phyloP scores from a whole-genome alignment of 1,139 yeast genomes.

The Yamadazyma diospyri region DNA sequence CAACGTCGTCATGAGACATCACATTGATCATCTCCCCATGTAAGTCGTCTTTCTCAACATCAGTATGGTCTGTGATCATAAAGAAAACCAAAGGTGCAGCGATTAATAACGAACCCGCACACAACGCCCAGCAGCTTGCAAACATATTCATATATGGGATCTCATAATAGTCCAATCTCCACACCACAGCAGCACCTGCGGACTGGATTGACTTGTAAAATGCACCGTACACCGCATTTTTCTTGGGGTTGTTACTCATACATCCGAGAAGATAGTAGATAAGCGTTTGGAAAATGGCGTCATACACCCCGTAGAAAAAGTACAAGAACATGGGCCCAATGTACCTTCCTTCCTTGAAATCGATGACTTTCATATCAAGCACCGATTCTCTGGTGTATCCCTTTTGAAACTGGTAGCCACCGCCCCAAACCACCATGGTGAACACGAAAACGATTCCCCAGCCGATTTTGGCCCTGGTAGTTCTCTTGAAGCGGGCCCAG shows the following conservation, averaged over 20 bases:
- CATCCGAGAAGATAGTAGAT: constrained; percentile 59
- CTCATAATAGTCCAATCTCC: constrained; percentile 49
- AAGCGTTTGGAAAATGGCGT: constrained; percentile 56
- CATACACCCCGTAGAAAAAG: constrained; percentile 57
- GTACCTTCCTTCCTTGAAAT: constrained; percentile 43
- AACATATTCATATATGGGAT: constrained; percentile 44
- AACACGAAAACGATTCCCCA: constrained; percentile 39
- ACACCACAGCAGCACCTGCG: constrained; percentile 60
- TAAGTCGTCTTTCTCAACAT: constrained; percentile 33
- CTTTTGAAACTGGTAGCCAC: constrained; percentile 54
- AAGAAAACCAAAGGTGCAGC: constrained; percentile 38
- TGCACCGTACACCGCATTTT: constrained; percentile 57
- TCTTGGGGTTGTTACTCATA: constrained; percentile 54
- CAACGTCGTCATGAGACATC: constrained; percentile 2
- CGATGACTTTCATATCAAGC: constrained; percentile 28
- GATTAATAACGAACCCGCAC: constrained; percentile 44
- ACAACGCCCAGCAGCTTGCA: constrained; percentile 55
- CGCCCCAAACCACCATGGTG: constrained; percentile 58
- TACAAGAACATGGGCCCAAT: constrained; percentile 61
- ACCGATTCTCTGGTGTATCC: constrained; percentile 41
- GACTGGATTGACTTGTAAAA: constrained; percentile 64
- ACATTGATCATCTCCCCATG: constrained; percentile 15
- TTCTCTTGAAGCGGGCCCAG: constrained; percentile 37
- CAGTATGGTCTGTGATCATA: constrained; percentile 44
- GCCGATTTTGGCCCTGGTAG: constrained; percentile 46